Evolutionary conservation across 192 early-diverging fungal genomes (phyloP).

Genomic region (Fimicolochytrium jonesii): DNA sequence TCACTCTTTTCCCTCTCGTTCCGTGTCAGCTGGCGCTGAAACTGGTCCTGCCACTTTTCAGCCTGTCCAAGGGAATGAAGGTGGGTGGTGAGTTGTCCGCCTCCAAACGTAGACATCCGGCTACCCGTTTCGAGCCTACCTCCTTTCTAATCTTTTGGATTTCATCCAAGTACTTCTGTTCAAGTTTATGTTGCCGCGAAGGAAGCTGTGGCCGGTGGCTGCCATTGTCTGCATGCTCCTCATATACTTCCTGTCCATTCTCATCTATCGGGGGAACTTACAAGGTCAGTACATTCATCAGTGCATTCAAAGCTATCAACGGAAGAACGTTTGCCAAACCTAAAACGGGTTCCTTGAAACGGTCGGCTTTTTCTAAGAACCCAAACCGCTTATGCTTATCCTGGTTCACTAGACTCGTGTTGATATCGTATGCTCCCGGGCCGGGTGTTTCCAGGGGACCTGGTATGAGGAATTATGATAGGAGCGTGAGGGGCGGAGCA

Average conservation of each 20-base stretch:
- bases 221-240: not conserved
- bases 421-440: conserved; percentile 24
- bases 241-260: not conserved
- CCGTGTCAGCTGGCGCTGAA: conserved; percentile 4
- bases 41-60: conserved; percentile 19
- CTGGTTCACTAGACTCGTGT: conserved; percentile 5
- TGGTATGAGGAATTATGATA: too few species aligned
- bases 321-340: not conserved
- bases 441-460: conserved; percentile 26
- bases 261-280: not conserved
- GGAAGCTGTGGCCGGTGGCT: not conserved
- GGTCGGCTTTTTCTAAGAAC: conserved; percentile 26
- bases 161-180: conserved; percentile 11
- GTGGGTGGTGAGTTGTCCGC: not conserved
- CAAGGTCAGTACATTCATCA: too few species aligned
- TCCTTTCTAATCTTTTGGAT: conserved; percentile 23
- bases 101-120: too few species aligned
- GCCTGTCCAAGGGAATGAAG: not conserved
- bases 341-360: conserved; percentile 11
- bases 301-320: too few species aligned
- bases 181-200: not conserved
- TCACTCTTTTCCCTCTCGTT: conserved; percentile 10
- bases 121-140: not conserved
- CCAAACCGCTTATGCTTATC: conserved; percentile 32
- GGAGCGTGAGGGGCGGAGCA: too few species aligned